These are phyloP conservation scores for Neurospora sp. DNA, from an alignment of 495 filamentous ascomycete genomes.

Conservation along the genomic window DNA sequence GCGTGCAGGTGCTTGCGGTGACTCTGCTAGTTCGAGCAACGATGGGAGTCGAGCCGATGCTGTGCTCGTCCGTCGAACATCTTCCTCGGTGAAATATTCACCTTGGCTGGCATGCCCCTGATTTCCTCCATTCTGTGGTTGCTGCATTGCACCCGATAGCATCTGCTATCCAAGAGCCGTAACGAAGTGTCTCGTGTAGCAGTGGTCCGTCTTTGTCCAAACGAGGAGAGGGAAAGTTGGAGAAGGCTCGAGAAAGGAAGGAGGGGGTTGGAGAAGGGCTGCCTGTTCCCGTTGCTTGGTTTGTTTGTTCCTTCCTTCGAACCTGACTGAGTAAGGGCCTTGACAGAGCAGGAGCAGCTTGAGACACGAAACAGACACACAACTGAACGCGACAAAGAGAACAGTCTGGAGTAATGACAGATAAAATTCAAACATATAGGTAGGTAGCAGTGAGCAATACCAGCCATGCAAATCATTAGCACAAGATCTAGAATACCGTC, in stretches of 20 bases:
- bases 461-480: neutral
- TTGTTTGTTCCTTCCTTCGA: neutral
- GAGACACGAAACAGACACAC: neutral
- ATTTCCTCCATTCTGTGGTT: neutral
- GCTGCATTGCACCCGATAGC: neutral
- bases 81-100: neutral
- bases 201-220: neutral
- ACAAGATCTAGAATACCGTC: neutral
- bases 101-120: neutral
- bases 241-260: neutral
- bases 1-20: neutral
- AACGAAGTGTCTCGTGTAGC: neutral
- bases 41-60: neutral
- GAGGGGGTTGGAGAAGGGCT: neutral
- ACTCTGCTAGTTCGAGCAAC: neutral
- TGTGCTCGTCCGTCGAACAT: neutral
- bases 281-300: neutral
- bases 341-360: neutral
- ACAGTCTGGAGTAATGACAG: neutral
- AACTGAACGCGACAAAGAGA: neutral
- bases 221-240: neutral
- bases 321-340: neutral
- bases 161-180: neutral
- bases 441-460: neutral
- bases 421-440: neutral